These are phyloP conservation scores for Trichoderma breve DNA, from an alignment of 2,329 filamentous ascomycete species.

Conservation along the genomic window DNA sequence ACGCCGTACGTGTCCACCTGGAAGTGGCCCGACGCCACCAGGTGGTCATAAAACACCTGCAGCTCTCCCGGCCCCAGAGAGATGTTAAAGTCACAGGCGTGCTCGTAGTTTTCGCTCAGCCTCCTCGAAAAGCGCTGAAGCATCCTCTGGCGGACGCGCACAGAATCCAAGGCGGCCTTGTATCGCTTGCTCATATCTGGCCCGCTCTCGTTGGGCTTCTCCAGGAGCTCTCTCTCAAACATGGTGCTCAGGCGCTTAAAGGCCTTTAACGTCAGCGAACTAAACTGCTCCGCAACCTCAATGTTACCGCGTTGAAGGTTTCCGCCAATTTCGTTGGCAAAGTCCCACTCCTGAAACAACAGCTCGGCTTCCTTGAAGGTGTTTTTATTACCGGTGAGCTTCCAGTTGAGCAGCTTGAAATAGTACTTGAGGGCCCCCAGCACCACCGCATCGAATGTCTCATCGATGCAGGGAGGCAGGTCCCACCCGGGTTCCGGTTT, in stretches of 20 bases:
- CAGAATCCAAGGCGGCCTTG: constrained; percentile 91
- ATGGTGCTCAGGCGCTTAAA: constrained; percentile 83
- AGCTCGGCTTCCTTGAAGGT: constrained; percentile 99
- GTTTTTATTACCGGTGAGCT: constrained; percentile 95
- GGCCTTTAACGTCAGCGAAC: constrained; percentile 88
- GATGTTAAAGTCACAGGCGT: constrained; percentile 92
- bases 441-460: constrained; percentile 89
- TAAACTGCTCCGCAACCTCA: constrained; percentile 97
- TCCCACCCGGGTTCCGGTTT: constrained; percentile 92
- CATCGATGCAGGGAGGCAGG: constrained; percentile 90
- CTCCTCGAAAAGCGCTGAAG: constrained; percentile 92
- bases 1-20: constrained; percentile 67
- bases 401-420: constrained; percentile 98
- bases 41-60: constrained; percentile 74
- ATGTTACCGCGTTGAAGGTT: constrained; percentile 92
- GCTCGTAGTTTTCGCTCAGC: constrained; percentile 90
- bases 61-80: constrained; percentile 65
- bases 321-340: constrained; percentile 88
- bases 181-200: constrained; percentile 95
- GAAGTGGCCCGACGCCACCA: constrained; percentile 82
- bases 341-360: constrained; percentile 96
- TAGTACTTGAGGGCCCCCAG: constrained; percentile 95
- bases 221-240: constrained; percentile 87
- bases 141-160: constrained; percentile 93
- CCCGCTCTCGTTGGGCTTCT: constrained; percentile 77